These are phyloP conservation scores for Primulina huaijiensis DNA, from an alignment of 257 asterid genomes.

Conservation along the genomic window DNA sequence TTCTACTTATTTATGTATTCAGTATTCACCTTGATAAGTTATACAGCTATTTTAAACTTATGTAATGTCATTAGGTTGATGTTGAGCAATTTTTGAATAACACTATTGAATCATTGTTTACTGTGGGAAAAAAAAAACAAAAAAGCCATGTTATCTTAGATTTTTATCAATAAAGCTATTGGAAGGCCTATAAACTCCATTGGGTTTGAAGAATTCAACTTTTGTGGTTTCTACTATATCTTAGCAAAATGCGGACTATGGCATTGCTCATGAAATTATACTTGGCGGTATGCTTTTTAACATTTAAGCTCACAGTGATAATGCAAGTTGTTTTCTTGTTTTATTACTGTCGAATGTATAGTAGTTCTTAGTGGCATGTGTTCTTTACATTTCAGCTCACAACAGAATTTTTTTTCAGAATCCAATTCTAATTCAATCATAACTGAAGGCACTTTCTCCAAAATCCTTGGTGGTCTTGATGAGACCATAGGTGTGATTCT, in stretches of 20 bases:
- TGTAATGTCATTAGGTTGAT: background rate
- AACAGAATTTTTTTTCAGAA: conserved; percentile 34
- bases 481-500: conserved; percentile 68
- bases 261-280: background rate
- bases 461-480: conserved; percentile 69
- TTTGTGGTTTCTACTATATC: background rate
- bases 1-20: background rate
- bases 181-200: conserved; percentile 7
- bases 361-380: background rate
- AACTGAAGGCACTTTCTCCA: conserved; percentile 52
- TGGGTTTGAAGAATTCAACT: background rate
- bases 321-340: background rate
- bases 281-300: background rate
- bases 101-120: conserved; percentile 3
- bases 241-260: background rate
- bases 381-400: conserved; percentile 22
- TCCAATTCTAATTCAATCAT: conserved; percentile 38
- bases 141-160: background rate
- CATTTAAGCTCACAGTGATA: background rate
- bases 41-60: background rate
- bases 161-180: conserved; percentile 11
- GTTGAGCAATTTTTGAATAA: background rate
- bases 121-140: too few relatives aligned
- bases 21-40: background rate
- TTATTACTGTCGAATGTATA: background rate